These are phyloP conservation scores for Ogataea parapolymorpha DNA, from an alignment of 805 yeast genomes.

Conservation along the genomic window DNA sequence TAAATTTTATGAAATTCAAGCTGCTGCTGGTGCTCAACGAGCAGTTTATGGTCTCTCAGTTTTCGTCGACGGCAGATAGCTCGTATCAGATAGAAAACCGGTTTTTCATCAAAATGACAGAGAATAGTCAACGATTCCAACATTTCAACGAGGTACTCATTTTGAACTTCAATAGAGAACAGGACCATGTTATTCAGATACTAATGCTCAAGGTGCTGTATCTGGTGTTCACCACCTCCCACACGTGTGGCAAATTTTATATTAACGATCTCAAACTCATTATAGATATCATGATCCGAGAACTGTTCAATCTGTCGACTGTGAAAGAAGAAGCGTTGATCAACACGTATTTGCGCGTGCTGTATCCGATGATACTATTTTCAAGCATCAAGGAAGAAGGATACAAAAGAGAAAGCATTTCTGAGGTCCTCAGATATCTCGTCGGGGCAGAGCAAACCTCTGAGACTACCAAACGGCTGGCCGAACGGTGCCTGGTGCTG, in stretches of 20 bases:
- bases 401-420: conserved; percentile 57
- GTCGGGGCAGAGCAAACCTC: conserved; percentile 35
- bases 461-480: conserved; percentile 40
- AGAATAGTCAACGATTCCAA: conserved; percentile 41
- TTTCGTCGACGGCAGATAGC: conserved; percentile 24
- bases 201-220: conserved; percentile 77
- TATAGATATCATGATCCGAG: conserved; percentile 78
- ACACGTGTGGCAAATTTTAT: conserved; percentile 67
- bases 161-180: conserved; percentile 72
- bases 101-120: conserved; percentile 53
- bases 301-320: conserved; percentile 61
- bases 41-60: conserved; percentile 71
- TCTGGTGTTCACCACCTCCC: conserved; percentile 63
- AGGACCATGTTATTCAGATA: conserved; percentile 67
- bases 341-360: conserved; percentile 69
- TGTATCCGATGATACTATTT: conserved; percentile 66
- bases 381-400: conserved; percentile 55
- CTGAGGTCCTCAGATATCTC: conserved; percentile 48
- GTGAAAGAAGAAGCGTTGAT: conserved; percentile 55
- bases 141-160: conserved; percentile 68
- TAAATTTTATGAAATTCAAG: conserved; percentile 66
- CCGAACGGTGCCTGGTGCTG: conserved; percentile 35
- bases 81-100: conserved; percentile 34
- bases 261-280: conserved; percentile 82
- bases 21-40: conserved; percentile 76